phyloP scores from a whole-genome alignment of 805 yeast species.

The Hanseniaspora occidentalis region DNA sequence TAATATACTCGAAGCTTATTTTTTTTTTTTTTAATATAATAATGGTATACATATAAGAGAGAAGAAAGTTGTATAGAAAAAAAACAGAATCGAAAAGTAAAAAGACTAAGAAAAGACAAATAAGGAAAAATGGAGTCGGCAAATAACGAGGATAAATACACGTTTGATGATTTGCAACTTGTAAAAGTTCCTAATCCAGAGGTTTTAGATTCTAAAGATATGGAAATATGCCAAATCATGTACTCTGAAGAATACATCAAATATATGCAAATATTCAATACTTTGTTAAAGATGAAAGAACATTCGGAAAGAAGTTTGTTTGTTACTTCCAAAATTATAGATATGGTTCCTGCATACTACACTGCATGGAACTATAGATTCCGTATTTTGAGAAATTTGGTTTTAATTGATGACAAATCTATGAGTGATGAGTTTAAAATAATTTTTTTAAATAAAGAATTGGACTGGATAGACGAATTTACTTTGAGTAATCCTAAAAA shows the following conservation, averaged over 20 bases:
- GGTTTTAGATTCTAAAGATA: neutral
- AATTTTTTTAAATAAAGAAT: constrained; percentile 32
- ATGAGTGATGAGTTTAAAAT: neutral
- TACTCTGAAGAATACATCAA: constrained; percentile 2
- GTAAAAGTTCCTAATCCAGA: neutral
- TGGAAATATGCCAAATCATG: constrained; percentile 3
- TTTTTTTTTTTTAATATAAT: too few species aligned
- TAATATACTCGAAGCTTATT: too few species aligned
- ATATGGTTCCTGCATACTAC: constrained; percentile 75
- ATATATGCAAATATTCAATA: constrained; percentile 13
- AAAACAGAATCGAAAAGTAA: neutral
- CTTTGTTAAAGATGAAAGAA: constrained; percentile 47
- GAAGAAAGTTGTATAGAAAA: too few species aligned
- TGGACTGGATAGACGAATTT: constrained; percentile 67
- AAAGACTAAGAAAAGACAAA: neutral
- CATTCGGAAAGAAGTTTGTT: constrained; percentile 58
- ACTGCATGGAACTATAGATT: constrained; percentile 74
- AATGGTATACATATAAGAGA: too few species aligned
- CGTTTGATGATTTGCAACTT: neutral
- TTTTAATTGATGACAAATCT: constrained; percentile 14
- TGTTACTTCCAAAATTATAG: constrained; percentile 52
- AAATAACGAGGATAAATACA: neutral
- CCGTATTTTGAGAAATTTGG: constrained; percentile 33
- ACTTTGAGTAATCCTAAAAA: constrained; percentile 75
- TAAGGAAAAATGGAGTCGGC: neutral